Base-by-base conservation (phyloP, 257 asterid species). In the Anisodus tanguticus region DNA sequence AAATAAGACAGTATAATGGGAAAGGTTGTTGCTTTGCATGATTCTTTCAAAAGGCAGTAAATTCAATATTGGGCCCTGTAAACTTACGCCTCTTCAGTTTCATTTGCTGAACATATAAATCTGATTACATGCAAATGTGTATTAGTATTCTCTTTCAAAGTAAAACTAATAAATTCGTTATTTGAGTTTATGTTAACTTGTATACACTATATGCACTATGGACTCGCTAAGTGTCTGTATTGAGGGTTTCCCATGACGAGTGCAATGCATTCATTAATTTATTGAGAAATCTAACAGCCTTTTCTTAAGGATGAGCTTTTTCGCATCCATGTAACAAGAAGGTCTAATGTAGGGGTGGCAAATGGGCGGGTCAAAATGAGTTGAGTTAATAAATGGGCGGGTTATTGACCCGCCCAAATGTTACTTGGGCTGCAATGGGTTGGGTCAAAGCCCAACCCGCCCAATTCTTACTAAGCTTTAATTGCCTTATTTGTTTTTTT, bases 111-210 rank as follows among this genome's bases (percentile, higher is more conserved):
- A 53, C 63, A 51, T 53, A 53, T 53, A 31, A 31, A 31, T 77
- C 63, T 77, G 63, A 77, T 51, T 77, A 53, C 49, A 77, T 53
- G 64, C 81, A 49, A 49, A 74, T 7, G 22, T 74, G 62, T 74
- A 13, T 26, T 53, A 77, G 49, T 26, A 31, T 13, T 53, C 47
- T 31, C 31, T 53, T 74, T 13, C 64, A 15, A 53, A 77, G 17
- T 15, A 77, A 77, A 53, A 53, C 64, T 53, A 31, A 77, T 77
- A 31, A 54, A 15, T 51, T 22, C 13, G 6, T 74, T 6, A 74
- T 74, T 76, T 77, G 64, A 77, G 64, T 77, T 76, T 53, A 53
- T 77, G 45, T 53, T 53, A 53, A 77, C 31, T 77, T 53, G 81
- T 53, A 6, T 74, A 77, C 64, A 31, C 64, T 77, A 77, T 59